These are phyloP conservation scores for Euphorbia lathyris DNA, from an alignment of 345 rosid genomes.

Conservation along the genomic window DNA sequence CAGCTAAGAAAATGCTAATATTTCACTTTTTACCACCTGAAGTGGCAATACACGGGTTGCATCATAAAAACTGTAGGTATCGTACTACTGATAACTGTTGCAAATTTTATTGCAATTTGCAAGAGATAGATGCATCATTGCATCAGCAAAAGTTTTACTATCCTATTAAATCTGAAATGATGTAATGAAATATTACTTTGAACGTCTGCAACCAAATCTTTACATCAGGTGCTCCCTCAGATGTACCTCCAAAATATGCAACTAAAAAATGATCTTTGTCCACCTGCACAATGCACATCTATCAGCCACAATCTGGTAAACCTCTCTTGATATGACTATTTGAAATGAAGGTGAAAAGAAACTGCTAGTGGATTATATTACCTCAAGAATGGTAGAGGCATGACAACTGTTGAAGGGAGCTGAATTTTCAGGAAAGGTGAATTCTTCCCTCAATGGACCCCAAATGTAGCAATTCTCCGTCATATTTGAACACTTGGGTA, in stretches of 20 bases:
- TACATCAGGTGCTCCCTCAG: conserved; percentile 65
- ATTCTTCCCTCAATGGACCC: conserved; percentile 45
- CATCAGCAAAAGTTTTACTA: neutral
- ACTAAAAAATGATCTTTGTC: conserved; percentile 61
- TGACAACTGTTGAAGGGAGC: conserved; percentile 86
- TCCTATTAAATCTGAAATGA: neutral
- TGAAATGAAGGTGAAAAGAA: neutral
- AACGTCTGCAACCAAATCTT: conserved; percentile 62
- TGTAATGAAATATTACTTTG: conserved; percentile 39
- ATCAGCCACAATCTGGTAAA: conserved; percentile 3
- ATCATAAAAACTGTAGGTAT: no score
- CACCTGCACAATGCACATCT: conserved; percentile 39
- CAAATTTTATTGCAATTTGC: neutral
- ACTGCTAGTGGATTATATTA: conserved; percentile 18
- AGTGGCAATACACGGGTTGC: no score
- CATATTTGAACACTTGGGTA: conserved; percentile 23
- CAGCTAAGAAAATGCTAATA: neutral
- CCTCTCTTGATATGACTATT: neutral
- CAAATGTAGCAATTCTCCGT: conserved; percentile 27
- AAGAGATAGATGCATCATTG: neutral
- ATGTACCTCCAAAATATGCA: conserved; percentile 68
- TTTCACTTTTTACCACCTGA: no score
- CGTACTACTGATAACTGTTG: no score
- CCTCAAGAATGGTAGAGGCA: conserved; percentile 90
- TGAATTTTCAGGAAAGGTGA: conserved; percentile 61